phyloP scores from a whole-genome alignment of 768 basidiomycete species.

The Phaeotremella skinneri region DNA sequence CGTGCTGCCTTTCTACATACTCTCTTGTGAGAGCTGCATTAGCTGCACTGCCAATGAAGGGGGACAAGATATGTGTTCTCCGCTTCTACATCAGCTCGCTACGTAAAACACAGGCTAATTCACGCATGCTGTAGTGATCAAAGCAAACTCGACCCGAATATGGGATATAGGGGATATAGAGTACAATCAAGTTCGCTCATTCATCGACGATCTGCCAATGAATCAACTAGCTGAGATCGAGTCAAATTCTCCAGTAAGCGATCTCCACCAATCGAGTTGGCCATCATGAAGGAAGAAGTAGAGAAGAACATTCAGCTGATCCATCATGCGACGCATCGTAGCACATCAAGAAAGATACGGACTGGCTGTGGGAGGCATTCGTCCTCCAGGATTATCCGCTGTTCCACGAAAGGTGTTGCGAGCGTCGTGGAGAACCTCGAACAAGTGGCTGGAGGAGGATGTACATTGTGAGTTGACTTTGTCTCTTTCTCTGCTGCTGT shows the following conservation, averaged over 20 bases:
- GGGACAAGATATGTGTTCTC: too few relatives aligned
- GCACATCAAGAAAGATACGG: conserved; percentile 42
- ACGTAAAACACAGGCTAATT: too few relatives aligned
- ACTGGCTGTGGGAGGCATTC: conserved; percentile 43
- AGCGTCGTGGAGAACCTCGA: conserved; percentile 28
- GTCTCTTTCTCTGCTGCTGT: neutral
- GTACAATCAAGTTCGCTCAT: conserved; percentile 27
- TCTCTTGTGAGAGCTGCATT: too few relatives aligned
- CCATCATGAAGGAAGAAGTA: neutral
- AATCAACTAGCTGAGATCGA: conserved; percentile 37
- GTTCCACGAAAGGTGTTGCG: conserved; percentile 27
- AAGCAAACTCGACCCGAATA: conserved; percentile 23
- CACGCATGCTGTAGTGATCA: conserved; percentile 30
- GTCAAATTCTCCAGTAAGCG: conserved; percentile 30
- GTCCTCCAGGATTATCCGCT: conserved; percentile 30
- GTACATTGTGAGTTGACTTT: conserved; percentile 35
- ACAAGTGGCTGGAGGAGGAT: conserved; percentile 41
- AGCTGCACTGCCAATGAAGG: too few relatives aligned
- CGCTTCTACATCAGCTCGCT: too few relatives aligned
- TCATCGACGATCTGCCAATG: conserved; percentile 33
- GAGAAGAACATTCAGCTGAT: conserved; percentile 6
- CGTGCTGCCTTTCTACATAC: neutral
- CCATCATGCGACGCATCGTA: neutral
- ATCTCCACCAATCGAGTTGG: neutral
- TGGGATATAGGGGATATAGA: conserved; percentile 41